Conservation (phyloP, 2,329 filamentous ascomycete genomes). For the Ophiostoma pallidulum region DNA sequence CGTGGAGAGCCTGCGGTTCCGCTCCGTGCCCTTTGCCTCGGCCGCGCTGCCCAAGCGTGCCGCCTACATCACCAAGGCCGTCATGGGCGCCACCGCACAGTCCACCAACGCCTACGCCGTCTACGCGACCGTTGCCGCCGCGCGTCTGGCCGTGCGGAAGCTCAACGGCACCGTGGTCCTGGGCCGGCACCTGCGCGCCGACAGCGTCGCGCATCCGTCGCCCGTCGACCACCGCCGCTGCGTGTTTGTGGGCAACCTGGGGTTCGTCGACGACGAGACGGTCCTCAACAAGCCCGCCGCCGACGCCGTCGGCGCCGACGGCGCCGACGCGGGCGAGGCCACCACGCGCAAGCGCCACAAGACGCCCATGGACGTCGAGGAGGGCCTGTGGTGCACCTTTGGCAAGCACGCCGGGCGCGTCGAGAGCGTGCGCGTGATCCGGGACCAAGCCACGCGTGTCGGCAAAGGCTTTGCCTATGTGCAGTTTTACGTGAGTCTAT, state of each 20-base stretch:
- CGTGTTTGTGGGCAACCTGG: conserved; percentile 92
- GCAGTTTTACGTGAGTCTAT: conserved; percentile 65
- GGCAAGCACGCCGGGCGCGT: conserved; percentile 64
- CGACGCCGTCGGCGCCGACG: conserved; percentile 39
- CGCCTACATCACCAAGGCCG: conserved; percentile 81
- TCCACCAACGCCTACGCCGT: conserved; percentile 93
- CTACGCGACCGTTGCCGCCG: conserved; percentile 66
- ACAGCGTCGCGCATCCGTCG: conserved; percentile 81
- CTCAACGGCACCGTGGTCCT: conserved; percentile 81
- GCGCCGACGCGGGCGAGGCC: conserved; percentile 45
- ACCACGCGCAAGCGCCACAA: conserved; percentile 52
- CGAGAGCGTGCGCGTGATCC: conserved; percentile 85
- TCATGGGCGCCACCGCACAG: conserved; percentile 85
- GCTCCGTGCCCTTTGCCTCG: conserved; percentile 77
- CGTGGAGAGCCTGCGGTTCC: conserved; percentile 86
- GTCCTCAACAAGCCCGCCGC: conserved; percentile 47
- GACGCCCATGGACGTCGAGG: conserved; percentile 75
- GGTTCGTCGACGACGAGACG: conserved; percentile 89
- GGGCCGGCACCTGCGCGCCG: conserved; percentile 80
- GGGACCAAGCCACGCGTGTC: conserved; percentile 81
- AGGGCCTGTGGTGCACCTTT: conserved; percentile 83
- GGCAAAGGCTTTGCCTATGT: conserved; percentile 98
- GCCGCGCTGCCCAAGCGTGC: conserved; percentile 79
- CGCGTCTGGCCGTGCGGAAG: conserved; percentile 62
- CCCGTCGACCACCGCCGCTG: conserved; percentile 78